Evolutionary conservation across 305 asterid genomes (phyloP), one percentile per base, ranked within the genome.

Genomic region (Fraxinus sp.): DNA sequence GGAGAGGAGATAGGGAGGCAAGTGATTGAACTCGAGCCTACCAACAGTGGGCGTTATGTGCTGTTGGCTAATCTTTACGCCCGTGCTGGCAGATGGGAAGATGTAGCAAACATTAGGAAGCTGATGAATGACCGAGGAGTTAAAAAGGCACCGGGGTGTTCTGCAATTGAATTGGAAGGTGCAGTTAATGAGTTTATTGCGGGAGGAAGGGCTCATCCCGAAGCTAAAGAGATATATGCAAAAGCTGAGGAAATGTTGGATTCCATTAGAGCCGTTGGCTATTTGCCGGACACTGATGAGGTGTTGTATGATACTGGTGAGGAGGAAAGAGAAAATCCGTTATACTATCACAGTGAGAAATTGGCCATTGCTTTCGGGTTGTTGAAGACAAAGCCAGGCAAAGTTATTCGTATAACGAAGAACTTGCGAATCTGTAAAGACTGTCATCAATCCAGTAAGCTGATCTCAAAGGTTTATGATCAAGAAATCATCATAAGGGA

Each of bases 91-190:
- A 91, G 90, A 86, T 88, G 90, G 88, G 94, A 91, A 7, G 92
- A 91, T 6, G 94, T 90, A 46, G 93, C 90, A 16, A 83, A 74
- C 35, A 82, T 91, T 30, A 81, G 94, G 86, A 92, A 89, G 86
- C 76, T 92, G 83, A 92, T 92, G 97, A 90, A 91, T 35, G 97
- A 91, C 77, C 83, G 94, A 81, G 90, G 94, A 77, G 93, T 92
- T n/a, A 91, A 85, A 77, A 92, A 92, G 89, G 84, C 78, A 5
- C 90, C 92, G 3, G 97, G 93, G 32, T 85, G 74, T 81, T 92
- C 97, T 49, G 76, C 83, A 75, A 85, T 91, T 22, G 94, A 92
- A 80, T 20, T 89, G 18, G 88, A 71, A 78, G 94, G 97, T 52
- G 75, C 4, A 18, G 87, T 92, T n/a, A 77, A 80, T 64, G 89